These are phyloP conservation scores for Phytopythium montanum DNA, from an alignment of 352 stramenopile genomes.

Conservation along the genomic window DNA sequence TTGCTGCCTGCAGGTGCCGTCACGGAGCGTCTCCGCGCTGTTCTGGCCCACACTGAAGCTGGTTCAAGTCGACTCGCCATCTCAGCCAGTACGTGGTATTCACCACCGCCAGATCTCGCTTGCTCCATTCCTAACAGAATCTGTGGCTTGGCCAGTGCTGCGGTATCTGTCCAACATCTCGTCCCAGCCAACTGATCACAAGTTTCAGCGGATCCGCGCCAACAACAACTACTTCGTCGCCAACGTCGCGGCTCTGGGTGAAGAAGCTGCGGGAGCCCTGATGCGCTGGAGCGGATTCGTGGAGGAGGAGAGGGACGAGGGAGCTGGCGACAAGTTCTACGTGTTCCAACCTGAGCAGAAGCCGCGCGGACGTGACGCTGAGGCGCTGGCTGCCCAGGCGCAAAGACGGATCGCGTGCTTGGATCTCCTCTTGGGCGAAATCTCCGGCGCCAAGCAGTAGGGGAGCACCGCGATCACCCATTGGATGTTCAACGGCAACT, in stretches of 20 bases:
- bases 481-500: background rate
- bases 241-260: constrained; percentile 34
- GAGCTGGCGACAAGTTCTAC: constrained; percentile 39
- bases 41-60: constrained; percentile 13
- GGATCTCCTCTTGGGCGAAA: constrained; percentile 26
- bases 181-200: constrained; percentile 39
- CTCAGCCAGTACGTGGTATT: constrained; percentile 25
- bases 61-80: constrained; percentile 21
- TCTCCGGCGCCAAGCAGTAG: background rate
- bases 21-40: constrained; percentile 17
- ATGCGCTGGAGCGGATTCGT: constrained; percentile 62
- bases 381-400: constrained; percentile 21
- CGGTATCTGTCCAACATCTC: constrained; percentile 74
- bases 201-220: constrained; percentile 68
- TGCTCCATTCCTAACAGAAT: background rate
- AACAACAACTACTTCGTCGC: constrained; percentile 71
- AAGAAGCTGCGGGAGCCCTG: constrained; percentile 14
- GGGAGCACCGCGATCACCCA: background rate
- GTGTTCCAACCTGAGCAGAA: constrained; percentile 20
- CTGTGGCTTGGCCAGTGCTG: constrained; percentile 19
- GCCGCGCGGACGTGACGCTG: constrained; percentile 1
- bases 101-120: background rate
- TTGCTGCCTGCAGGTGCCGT: constrained; percentile 14
- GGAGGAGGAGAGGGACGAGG: constrained; percentile 1
- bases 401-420: constrained; percentile 19